Base-by-base conservation (phyloP, 2,329 filamentous ascomycete genomes). In the Furcasterigmium furcatum region DNA sequence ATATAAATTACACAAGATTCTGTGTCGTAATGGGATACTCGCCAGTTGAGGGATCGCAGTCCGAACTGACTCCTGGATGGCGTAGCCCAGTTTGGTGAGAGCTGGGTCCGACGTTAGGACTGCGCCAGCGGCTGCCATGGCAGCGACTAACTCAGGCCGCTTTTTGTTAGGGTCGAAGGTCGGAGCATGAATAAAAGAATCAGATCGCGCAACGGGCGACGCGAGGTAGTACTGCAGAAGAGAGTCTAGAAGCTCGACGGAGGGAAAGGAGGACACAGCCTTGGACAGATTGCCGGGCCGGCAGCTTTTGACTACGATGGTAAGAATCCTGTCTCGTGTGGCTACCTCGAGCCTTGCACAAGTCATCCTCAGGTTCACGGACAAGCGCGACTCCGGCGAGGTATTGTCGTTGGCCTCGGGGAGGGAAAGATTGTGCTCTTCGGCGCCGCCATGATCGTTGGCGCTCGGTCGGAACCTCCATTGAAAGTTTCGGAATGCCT, bases 11-110 rank as follows among this genome's bases (percentile, higher is more conserved):
- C 8, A 9, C 10, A 18, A 9, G 7, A 24, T 24, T 6, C 21
- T 19, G 9, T 3, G 13, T 14, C 18, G 34, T 9, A 5, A 5
- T 16, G 9, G 30, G 22, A 13, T 16, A 44, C 52, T 45, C 36
- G 54, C 52, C 39, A 50, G 36, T 24, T 52, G 47, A 5, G 51
- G 49, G 36, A 66, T 50, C 9, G 61, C 55, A n/a, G 59, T 41
- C 5, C 65, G 56, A 9, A 67, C 54, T 21, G 63, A 63, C 44
- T 72, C 69, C 20, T 69, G 58, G 21, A 72, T 51, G 1, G 68
- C 68, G 50, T 63, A 69, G 1, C 69, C 69, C 18, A 72, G 53
- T 6, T 66, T 69, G 9, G 63, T 54, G 4, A 72, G 52, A 0
- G 65, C 60, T 12, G 64, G 61, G 3, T 67, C 58, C 0, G 60